Conservation (phyloP, 176 grass and related monocot species). For the Aegilops speltoides region DNA sequence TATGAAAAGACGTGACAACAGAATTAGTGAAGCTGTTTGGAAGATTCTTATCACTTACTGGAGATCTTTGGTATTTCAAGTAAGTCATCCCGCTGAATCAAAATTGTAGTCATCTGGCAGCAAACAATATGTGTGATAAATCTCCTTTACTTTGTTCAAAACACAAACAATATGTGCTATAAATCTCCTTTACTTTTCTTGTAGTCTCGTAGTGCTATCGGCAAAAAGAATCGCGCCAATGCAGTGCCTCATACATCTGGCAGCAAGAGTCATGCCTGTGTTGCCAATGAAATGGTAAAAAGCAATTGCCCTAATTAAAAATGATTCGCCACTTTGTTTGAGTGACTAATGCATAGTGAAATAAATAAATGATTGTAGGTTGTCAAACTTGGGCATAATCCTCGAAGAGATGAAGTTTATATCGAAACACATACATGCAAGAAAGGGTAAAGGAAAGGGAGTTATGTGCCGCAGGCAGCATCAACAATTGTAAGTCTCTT, state of each 20-base stretch:
- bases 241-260: not conserved
- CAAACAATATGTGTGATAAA: too few relatives aligned
- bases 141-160: too few relatives aligned
- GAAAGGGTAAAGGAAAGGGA: not conserved
- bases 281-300: not conserved
- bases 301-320: not conserved
- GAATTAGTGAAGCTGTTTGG: not conserved
- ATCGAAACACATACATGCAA: not conserved
- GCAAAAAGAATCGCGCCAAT: not conserved
- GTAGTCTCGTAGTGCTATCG: not conserved
- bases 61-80: not conserved
- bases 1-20: not conserved
- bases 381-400: not conserved
- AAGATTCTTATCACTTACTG: not conserved
- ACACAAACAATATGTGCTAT: too few relatives aligned
- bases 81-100: not conserved
- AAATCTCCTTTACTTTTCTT: too few relatives aligned
- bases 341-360: too few relatives aligned
- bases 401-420: not conserved
- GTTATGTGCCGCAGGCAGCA: not conserved
- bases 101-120: too few relatives aligned
- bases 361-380: not conserved
- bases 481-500: not conserved
- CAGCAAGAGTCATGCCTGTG: not conserved
- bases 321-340: too few relatives aligned